Evolutionary conservation across 139 green algal genomes (phyloP), one percentile per base, ranked within the genome.

Genomic region (Chloropicon primus): DNA sequence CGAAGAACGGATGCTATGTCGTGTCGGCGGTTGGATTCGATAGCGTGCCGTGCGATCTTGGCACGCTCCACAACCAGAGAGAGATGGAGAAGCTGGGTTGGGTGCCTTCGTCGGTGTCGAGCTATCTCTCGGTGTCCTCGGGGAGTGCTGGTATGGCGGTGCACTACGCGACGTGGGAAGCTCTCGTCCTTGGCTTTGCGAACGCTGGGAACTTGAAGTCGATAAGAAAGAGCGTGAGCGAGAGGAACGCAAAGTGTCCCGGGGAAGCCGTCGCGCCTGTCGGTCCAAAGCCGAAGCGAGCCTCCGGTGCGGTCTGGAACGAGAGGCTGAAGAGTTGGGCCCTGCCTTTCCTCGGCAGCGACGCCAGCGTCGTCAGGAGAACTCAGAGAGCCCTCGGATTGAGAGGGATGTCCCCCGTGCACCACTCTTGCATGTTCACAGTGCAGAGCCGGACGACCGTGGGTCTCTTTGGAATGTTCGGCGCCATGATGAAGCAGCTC

Each of bases 311-410:
- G 22, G 71, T 54, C 1, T 87, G 74, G 23, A 77, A 89, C 24
- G 1, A 23, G 17, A 72, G 76, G 2, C 24, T 87, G 23, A 28
- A 74, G 1, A 71, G 71, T 24, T 90, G 75, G 27, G 82, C 78
- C 10, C 74, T 92, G 28, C 87, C 87, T 2, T 92, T 92, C 76
- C 89, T 87, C 79, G 84, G 86, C 2, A 85, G 84, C 0, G 87
- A 91, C 41, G 85, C 87, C 1, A 82, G 84, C 0, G 83, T 93
- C 2, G 82, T 92, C 5, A 81, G 82, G 25, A 80, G 89, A 21
- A 90, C 83, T 23, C 84, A 87, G 77, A 24, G 22, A 26, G 28
- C 62, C 26, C 53, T 85, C 0, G 78, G 78, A 2, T 72, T 78
- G 2, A 41, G 62, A 2, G 80, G 81, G 2, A 77, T 84, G 74